A percentile compares a stretch with the other conserved stretches of the same genome.
Evolutionary conservation across 352 stramenopile genomes (phyloP).

Genomic region (Phytophthora niederhauseri): DNA sequence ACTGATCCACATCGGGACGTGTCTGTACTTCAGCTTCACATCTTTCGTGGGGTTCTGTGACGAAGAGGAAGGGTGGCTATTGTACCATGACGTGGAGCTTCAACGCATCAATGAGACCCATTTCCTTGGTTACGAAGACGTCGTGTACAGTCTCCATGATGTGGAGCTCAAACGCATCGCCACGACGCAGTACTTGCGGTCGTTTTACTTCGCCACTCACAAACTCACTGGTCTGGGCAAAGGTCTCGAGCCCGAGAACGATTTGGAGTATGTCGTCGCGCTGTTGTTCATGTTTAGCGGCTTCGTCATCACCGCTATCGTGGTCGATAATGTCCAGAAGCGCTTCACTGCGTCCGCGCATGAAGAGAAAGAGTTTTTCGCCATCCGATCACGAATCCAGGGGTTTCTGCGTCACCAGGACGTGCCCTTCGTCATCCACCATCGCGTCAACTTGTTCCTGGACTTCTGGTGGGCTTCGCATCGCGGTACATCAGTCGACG

Average conservation of each 20-base stretch:
- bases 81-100: conserved; percentile 34
- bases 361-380: conserved; percentile 68
- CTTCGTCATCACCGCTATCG: conserved; percentile 54
- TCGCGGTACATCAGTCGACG: conserved; percentile 41
- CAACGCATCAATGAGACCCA: conserved; percentile 20
- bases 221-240: conserved; percentile 46
- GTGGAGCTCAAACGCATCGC: conserved; percentile 16
- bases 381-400: conserved; percentile 54
- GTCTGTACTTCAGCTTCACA: conserved; percentile 44
- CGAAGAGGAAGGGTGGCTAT: conserved; percentile 33
- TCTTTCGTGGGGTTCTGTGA: conserved; percentile 34
- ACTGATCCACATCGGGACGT: conserved; percentile 41
- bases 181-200: conserved; percentile 47
- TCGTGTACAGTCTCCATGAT: conserved; percentile 10
- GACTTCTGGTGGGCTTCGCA: conserved; percentile 73
- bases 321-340: conserved; percentile 65
- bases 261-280: conserved; percentile 38
- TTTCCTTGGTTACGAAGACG: conserved; percentile 10
- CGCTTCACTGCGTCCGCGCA: conserved; percentile 53
- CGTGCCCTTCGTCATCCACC: conserved; percentile 46
- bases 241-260: conserved; percentile 44
- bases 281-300: conserved; percentile 55
- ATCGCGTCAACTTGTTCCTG: conserved; percentile 59
- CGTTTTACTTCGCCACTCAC: conserved; percentile 50
- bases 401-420: conserved; percentile 56